Evolutionary conservation across 108 stramenopile genomes (phyloP), one percentile per base, ranked within the genome.

Genomic region (Cyclotella kingstonii): DNA sequence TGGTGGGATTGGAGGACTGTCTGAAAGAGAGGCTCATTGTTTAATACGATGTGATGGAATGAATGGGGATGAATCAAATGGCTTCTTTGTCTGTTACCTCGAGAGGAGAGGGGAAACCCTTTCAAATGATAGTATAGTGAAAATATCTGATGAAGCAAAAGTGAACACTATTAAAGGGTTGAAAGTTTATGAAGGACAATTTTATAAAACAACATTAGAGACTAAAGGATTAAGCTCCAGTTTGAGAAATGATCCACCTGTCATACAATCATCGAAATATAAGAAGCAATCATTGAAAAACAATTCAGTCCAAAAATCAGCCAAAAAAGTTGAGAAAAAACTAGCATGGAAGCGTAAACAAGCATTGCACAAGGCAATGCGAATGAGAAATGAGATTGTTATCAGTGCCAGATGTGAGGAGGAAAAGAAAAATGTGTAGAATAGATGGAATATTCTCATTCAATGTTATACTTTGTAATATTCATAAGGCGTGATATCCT

Each of bases 1-100:
- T 38, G 84, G 53, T 66, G 87, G 65, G 31, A 28, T 64, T 23
- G 80, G 63, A 27, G 89, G 87, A 14, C 65, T 98, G 38, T 72
- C 82, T n/a, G 51, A 68, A 29, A 71, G 70, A 26, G 79, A 94
- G 62, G 78, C 90, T 11, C 40, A 63, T 12, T 84, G 86, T 63
- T 46, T 99, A 61, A 88, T 96, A 39, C 78, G 98, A 23, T 88
- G 89, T 27, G 81, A 95, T 80, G 89, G 89, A 14, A 66, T 77
- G n/a, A 71, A 72, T 35, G 86, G 88, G 35, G 97, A 99, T 81
- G 90, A 83, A 38, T 97, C 96, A 10, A 95, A 95, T 72, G 98
- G 97, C 0, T 99, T 99, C 76, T 99, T 99, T 68, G 97, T 99
- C 4, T 80, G 90, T 23, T 87, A 90, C 38, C 91, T 99, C 52